phyloP scores from a whole-genome alignment of 2,329 filamentous ascomycete genomes.

The Chlorencoelia australis region DNA sequence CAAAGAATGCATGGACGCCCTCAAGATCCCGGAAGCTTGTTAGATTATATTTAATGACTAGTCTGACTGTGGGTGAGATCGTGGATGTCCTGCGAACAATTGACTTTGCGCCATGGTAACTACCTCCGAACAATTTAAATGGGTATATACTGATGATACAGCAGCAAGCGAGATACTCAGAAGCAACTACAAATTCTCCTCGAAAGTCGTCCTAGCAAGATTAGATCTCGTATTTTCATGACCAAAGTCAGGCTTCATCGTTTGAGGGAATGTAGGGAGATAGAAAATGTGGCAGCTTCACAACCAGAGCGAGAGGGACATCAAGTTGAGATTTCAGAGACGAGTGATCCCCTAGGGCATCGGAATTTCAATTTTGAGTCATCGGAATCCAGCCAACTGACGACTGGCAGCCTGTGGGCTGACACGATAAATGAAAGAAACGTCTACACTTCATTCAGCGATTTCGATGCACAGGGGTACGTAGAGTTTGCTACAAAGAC shows the following conservation, averaged over 20 bases:
- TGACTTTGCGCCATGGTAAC: slow-evolving; percentile 3
- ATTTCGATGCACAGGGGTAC: no score
- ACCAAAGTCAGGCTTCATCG: slow-evolving; percentile 2
- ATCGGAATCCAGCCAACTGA: no score
- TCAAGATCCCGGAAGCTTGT: slow-evolving; percentile 6
- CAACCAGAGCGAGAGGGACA: no score
- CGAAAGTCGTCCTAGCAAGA: slow-evolving; percentile 5
- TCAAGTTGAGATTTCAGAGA: no score
- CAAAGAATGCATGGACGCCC: slow-evolving; percentile 5
- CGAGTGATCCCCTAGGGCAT: no score
- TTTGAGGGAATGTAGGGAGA: slow-evolving; percentile 5
- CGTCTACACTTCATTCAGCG: no score
- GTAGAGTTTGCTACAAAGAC: no score
- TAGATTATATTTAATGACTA: slow-evolving; percentile 8
- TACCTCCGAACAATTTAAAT: not conserved
- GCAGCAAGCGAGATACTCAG: slow-evolving; percentile 7
- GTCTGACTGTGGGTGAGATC: slow-evolving; percentile 4
- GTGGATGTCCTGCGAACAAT: not conserved
- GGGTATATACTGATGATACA: not conserved
- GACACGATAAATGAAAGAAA: no score
- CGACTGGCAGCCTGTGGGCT: no score
- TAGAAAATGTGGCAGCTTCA: no score
- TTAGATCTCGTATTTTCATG: slow-evolving; percentile 3
- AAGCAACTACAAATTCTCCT: slow-evolving; percentile 4
- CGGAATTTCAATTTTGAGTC: no score